Conservation (phyloP, 768 basidiomycete genomes). For the Rubroboletus pulcherrimus region DNA sequence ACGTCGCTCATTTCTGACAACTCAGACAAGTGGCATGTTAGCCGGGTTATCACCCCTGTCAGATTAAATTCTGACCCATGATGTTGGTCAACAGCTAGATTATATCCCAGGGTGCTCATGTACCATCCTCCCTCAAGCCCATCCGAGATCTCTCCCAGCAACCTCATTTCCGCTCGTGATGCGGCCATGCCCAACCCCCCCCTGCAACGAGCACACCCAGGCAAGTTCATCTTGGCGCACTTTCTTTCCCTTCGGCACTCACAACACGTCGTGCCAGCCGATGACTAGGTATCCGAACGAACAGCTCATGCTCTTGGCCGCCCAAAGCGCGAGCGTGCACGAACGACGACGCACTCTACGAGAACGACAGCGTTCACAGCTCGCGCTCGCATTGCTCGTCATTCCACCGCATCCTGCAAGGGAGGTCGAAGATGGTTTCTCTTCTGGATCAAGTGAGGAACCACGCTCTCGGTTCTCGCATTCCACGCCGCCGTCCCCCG, state of each 20-base stretch:
- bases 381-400: constrained; percentile 4
- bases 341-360: constrained; percentile 17
- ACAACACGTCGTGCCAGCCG: not conserved
- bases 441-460: constrained; percentile 11
- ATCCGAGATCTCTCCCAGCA: not conserved
- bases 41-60: not conserved
- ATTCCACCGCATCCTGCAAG: not conserved
- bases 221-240: constrained; percentile 1
- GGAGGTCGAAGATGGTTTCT: not conserved
- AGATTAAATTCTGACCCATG: not conserved
- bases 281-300: not conserved
- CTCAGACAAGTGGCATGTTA: not conserved
- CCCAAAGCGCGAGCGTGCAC: constrained; percentile 18
- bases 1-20: not conserved
- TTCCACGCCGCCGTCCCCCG: constrained; percentile 12
- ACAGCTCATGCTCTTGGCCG: constrained; percentile 13
- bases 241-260: not conserved
- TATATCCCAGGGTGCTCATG: not conserved
- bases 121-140: not conserved
- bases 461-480: constrained; percentile 23
- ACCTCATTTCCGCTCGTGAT: not conserved
- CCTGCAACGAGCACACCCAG: not conserved
- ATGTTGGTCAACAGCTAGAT: not conserved
- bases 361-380: constrained; percentile 1
- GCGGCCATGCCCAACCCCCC: not conserved